Evolutionary conservation across 2,329 filamentous ascomycete species (phyloP), one percentile per base, ranked within the genome.

Genomic region (Ascomycota sp.): DNA sequence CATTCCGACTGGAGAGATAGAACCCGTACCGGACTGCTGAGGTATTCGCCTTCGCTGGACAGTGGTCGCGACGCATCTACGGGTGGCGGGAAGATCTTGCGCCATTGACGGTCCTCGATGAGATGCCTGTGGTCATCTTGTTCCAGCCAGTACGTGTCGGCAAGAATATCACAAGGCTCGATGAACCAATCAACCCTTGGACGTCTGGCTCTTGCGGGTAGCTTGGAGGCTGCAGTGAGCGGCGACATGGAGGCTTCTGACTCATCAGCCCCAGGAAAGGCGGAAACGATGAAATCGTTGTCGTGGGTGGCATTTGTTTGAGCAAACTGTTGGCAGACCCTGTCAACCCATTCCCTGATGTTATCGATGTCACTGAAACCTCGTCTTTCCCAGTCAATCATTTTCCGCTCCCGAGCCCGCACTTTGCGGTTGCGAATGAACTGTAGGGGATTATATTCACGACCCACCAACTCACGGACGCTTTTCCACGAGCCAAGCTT

Each of bases 141-240:
- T 47, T 94, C 82, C 15, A 91, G 56, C 89, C 89, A 98, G 43
- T 85, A 81, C 1, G 77, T 64, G 55, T 98, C 89, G 4, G 85
- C 85, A 28, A 95, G 58, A 49, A 94, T 65, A 46, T 95, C 85
- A 32, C 79, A 74, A 1, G 86, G 80, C 27, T 77, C 69, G 12
- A 85, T 69, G 24, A 69, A 65, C 89, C 89, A 95, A 44, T 92
- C 83, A 17, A 83, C 71, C 34, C 80, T 69, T 1, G 78, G 75
- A 29, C 82, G 69, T 32, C 73, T 71, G 4, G 69, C 57, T 36
- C 82, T 82, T 9, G 59, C 56, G 35, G 56, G 51, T 32, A 47
- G 49, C 27, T 50, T 57, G n/a, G 48, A 51, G 27, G 51, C 56
- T 26, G 51, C 56, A 34, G 51, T 46, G 21, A 63, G 53, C 4